Percentiles rank a stretch among this genome's conserved stretches.
phyloP scores from a whole-genome alignment of 257 asterid genomes.

The Nicotiana attenuata region DNA sequence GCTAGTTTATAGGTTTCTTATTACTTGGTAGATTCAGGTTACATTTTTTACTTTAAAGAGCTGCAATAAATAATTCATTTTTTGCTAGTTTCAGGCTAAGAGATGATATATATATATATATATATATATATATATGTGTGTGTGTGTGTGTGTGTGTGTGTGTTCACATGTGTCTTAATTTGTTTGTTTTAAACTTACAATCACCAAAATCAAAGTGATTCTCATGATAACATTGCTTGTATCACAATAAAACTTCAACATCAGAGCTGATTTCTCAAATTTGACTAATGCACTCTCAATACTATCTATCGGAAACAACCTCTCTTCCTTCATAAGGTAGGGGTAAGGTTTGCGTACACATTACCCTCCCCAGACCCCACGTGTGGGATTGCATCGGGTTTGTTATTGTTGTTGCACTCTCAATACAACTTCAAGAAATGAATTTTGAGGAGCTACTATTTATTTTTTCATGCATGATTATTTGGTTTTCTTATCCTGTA shows the following conservation, averaged over 20 bases:
- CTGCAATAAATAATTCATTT: neutral
- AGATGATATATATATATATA: neutral
- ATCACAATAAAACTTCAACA: neutral
- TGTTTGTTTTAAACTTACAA: neutral
- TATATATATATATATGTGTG: neutral
- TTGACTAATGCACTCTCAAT: neutral
- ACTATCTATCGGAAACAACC: too few species aligned
- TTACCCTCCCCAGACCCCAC: too few species aligned
- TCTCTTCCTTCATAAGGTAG: too few species aligned
- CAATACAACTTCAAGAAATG: neutral
- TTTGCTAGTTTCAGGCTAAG: neutral
- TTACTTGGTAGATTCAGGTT: neutral
- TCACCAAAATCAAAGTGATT: neutral
- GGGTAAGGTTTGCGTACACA: too few species aligned
- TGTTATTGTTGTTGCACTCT: neutral
- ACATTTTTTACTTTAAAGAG: neutral
- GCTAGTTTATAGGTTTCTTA: neutral
- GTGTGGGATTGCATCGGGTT: too few species aligned
- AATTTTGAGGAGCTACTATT: constrained; percentile 1
- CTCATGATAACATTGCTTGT: neutral
- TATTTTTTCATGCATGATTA: neutral
- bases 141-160: neutral
- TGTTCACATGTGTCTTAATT: neutral
- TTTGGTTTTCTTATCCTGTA: neutral
- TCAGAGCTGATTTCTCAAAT: neutral